Percentiles rank a stretch among this genome's conserved stretches.
These are phyloP conservation scores for Trichoderma breve DNA, from an alignment of 2,329 filamentous ascomycete species.

Conservation along the genomic window DNA sequence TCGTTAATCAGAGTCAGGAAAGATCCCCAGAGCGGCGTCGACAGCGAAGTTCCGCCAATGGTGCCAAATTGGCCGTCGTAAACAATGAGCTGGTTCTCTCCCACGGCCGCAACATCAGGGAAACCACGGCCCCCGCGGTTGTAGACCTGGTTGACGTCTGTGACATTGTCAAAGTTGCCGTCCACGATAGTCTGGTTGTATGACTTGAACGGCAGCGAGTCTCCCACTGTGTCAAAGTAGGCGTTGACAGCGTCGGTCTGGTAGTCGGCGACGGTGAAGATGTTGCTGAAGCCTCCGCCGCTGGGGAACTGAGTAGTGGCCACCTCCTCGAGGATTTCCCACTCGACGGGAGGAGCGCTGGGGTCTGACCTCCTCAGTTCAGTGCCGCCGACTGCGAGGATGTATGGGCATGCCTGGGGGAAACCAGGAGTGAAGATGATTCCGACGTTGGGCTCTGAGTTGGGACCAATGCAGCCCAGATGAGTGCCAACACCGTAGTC, in stretches of 20 bases:
- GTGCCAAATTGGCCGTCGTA: slow-evolving; percentile 42
- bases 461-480: background rate
- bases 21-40: slow-evolving; percentile 31
- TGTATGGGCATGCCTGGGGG: slow-evolving; percentile 46
- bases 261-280: background rate
- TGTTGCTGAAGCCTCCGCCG: slow-evolving; percentile 5
- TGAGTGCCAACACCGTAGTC: slow-evolving; percentile 44
- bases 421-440: slow-evolving; percentile 42
- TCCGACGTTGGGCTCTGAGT: background rate
- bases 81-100: slow-evolving; percentile 42
- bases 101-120: slow-evolving; percentile 47
- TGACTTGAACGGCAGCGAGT: background rate
- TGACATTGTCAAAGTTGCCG: slow-evolving; percentile 26
- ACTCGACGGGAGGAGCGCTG: background rate
- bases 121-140: slow-evolving; percentile 42
- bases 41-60: slow-evolving; percentile 48
- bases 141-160: slow-evolving; percentile 43
- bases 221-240: slow-evolving; percentile 31
- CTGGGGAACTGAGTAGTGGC: background rate
- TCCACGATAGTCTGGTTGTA: slow-evolving; percentile 36
- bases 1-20: slow-evolving; percentile 32
- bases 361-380: slow-evolving; percentile 32
- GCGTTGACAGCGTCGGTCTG: background rate
- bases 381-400: slow-evolving; percentile 50
- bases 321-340: slow-evolving; percentile 5